Conservation (phyloP, 495 filamentous ascomycete genomes). For the Xylona heveae region DNA sequence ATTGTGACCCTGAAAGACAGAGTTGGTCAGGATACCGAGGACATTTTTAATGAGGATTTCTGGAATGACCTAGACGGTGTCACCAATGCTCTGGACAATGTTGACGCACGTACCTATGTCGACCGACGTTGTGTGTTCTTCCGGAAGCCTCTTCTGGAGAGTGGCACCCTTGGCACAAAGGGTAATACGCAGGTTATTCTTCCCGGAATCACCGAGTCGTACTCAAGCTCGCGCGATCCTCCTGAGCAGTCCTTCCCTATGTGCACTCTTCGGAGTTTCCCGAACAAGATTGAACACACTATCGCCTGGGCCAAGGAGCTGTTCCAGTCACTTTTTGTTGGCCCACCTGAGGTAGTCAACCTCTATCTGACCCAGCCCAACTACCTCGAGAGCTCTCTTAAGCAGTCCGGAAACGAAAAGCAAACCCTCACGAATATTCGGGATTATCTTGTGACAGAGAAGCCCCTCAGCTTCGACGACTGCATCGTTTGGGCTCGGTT, state of each 20-base stretch:
- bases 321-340: constrained; percentile 85
- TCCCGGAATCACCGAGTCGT: constrained; percentile 81
- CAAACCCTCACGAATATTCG: constrained; percentile 77
- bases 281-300: constrained; percentile 96
- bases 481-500: constrained; percentile 86
- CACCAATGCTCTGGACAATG: constrained; percentile 94
- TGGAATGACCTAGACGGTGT: constrained; percentile 82
- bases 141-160: constrained; percentile 89
- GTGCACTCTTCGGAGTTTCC: constrained; percentile 95
- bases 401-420: constrained; percentile 93
- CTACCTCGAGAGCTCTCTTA: constrained; percentile 73
- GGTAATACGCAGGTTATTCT: constrained; percentile 95
- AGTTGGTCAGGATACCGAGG: constrained; percentile 80
- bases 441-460: constrained; percentile 80
- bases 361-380: constrained; percentile 81
- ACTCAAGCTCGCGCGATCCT: constrained; percentile 95
- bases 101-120: constrained; percentile 93
- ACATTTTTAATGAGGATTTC: constrained; percentile 88
- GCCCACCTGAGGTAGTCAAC: constrained; percentile 86
- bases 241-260: constrained; percentile 98
- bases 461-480: constrained; percentile 83
- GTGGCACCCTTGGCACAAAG: constrained; percentile 93
- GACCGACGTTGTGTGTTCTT: constrained; percentile 97
- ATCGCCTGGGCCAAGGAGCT: constrained; percentile 95
- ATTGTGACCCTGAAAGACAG: constrained; percentile 73